Base-by-base conservation (phyloP, 176 grass and related monocot species). In the Triticum urartu region DNA sequence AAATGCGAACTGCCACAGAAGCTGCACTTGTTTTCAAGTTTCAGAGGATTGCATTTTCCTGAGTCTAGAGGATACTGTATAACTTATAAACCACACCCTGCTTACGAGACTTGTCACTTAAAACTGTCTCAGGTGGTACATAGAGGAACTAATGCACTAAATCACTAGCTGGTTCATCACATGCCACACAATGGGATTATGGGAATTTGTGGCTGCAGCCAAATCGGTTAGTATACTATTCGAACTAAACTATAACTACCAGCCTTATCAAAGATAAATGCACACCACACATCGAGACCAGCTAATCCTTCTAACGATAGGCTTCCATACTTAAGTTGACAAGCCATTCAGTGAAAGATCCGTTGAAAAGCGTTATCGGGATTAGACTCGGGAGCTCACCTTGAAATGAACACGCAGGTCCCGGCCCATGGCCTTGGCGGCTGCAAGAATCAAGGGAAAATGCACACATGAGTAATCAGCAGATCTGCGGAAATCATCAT, bases 341-440 rank as follows among this genome's bases (percentile, higher is more conserved):
- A 9, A 62, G 26, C 8, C 12, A 9, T 40, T 59, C 50, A 22
- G 7, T 5, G 11, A 3, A 76, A 35, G 8, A 47, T 45, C 43
- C 40, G 63, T 25, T 1, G 60, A 28, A 65, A 64, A 48, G 39
- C 69, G 3, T 21, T 54, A 4, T 9, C n/a, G 13, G 59, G 10
- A 34, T 22, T 7, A 26, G 20, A 68, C 18, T 38, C 12, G 39
- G 9, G 20, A 86, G 56, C 81, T 77, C 62, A 97, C 92, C 95
- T 97, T 97, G 86, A 97, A 97, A 82, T 97, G 95, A 73, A 97
- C 95, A 47, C 95, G 90, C 75, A 97, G 84, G 85, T 97, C 95
- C 48, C 74, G 92, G 56, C 95, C 92, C 92, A 95, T 93, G 62
- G 95, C 89, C 90, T 97, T 95, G 15, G 95, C 36, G 25, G 95